phyloP scores from a whole-genome alignment of 2,329 filamentous ascomycete species.

The Talaromyces atroroseus region DNA sequence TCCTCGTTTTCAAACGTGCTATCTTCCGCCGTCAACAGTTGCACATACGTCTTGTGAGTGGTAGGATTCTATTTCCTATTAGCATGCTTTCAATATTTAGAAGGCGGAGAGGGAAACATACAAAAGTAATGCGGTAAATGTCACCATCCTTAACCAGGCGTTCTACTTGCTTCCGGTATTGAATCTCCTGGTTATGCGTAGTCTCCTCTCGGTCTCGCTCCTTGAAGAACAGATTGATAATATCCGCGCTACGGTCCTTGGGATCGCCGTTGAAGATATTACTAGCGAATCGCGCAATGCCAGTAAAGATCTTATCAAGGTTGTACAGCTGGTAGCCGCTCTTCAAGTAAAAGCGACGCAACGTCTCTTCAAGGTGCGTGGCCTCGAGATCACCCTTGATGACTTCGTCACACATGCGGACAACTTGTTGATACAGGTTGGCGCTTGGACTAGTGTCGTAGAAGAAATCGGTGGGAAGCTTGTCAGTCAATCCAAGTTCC shows the following conservation, averaged over 20 bases:
- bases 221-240: constrained; percentile 78
- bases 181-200: constrained; percentile 83
- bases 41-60: constrained; percentile 63
- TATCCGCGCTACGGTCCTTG: constrained; percentile 90
- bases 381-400: constrained; percentile 78
- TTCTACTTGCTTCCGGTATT: constrained; percentile 84
- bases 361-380: constrained; percentile 76
- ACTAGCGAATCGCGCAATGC: constrained; percentile 72
- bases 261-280: constrained; percentile 78
- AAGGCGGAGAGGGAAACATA: constrained; percentile 49
- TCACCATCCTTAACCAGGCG: constrained; percentile 90
- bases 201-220: constrained; percentile 79
- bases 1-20: constrained; percentile 70
- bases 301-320: constrained; percentile 79
- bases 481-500: constrained; percentile 77
- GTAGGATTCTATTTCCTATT: constrained; percentile 53
- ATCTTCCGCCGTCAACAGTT: constrained; percentile 83
- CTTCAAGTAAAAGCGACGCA: constrained; percentile 86
- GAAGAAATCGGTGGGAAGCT: constrained; percentile 70
- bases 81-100: constrained; percentile 19
- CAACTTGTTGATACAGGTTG: constrained; percentile 78
- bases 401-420: constrained; percentile 80
- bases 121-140: constrained; percentile 83
- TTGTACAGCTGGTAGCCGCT: constrained; percentile 92
- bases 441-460: constrained; percentile 56